phyloP scores from a whole-genome alignment of 345 rosid species.

The Camelina laxa region DNA sequence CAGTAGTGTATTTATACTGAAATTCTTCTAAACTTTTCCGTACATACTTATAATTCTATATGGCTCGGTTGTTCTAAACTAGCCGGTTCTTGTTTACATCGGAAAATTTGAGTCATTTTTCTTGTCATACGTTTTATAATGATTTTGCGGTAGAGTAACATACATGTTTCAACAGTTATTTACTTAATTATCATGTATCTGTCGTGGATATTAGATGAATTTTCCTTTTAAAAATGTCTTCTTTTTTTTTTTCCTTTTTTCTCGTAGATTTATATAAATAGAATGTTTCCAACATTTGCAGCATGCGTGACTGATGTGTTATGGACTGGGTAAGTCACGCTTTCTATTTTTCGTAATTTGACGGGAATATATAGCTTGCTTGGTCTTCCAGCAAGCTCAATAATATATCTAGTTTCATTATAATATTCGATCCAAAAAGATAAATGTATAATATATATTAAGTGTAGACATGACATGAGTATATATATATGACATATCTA shows the following conservation, averaged over 20 bases:
- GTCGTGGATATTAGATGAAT: not conserved
- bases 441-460: not conserved
- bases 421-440: slow-evolving; percentile 11
- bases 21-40: not conserved
- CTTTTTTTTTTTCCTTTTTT: not conserved
- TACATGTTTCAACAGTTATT: not conserved
- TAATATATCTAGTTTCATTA: not conserved
- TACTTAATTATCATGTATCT: not conserved
- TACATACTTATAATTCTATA: not conserved
- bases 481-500: slow-evolving; percentile 1
- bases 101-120: not conserved
- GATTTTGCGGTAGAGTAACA: not conserved
- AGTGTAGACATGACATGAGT: not conserved
- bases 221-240: not conserved
- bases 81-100: not conserved
- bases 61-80: not conserved
- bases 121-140: not conserved
- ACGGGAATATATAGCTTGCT: not conserved
- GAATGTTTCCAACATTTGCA: slow-evolving; percentile 2
- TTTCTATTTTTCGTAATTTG: slow-evolving; percentile 15
- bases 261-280: not conserved
- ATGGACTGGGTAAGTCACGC: not conserved
- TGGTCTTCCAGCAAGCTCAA: not conserved
- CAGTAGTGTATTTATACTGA: not conserved
- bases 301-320: slow-evolving; percentile 12